phyloP scores from a whole-genome alignment of 148 eudicot species.

The Chenopodium berlandieri region DNA sequence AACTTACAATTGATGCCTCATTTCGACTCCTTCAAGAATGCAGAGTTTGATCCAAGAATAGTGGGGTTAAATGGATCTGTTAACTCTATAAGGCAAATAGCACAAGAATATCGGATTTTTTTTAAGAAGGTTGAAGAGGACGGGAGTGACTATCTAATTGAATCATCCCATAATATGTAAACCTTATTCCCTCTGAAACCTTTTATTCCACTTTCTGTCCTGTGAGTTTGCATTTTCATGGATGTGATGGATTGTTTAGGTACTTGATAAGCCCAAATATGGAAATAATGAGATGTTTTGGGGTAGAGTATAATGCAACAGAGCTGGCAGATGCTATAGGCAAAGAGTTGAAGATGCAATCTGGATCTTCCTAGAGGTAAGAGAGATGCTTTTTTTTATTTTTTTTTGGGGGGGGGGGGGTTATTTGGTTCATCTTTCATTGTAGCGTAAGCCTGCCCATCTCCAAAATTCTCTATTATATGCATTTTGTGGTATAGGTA shows the following conservation, averaged over 20 bases:
- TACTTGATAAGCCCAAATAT: conserved; percentile 74
- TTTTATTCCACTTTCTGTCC: background rate
- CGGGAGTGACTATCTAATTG: conserved; percentile 82
- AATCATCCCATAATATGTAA: conserved; percentile 85
- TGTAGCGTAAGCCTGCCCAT: no score
- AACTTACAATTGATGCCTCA: conserved; percentile 12
- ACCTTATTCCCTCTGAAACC: conserved; percentile 15
- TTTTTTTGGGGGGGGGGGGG: no score
- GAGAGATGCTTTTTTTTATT: background rate
- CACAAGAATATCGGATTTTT: conserved; percentile 79
- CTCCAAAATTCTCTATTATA: background rate
- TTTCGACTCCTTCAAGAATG: conserved; percentile 30
- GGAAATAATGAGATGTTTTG: conserved; percentile 67
- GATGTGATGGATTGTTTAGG: conserved; percentile 41
- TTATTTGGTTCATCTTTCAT: background rate
- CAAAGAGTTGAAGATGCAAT: conserved; percentile 45
- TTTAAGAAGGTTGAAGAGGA: conserved; percentile 87
- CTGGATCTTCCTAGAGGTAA: conserved; percentile 19
- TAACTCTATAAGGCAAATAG: conserved; percentile 66
- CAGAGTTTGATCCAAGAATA: conserved; percentile 87
- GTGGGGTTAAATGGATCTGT: conserved; percentile 88
- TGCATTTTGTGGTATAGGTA: background rate
- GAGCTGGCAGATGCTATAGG: conserved; percentile 65
- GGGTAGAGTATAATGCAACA: conserved; percentile 59
- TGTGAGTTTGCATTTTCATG: background rate